Percentiles rank a stretch among this genome's conserved stretches.
These are phyloP conservation scores for Agaricus blazei DNA, from an alignment of 768 basidiomycete species.

Conservation along the genomic window DNA sequence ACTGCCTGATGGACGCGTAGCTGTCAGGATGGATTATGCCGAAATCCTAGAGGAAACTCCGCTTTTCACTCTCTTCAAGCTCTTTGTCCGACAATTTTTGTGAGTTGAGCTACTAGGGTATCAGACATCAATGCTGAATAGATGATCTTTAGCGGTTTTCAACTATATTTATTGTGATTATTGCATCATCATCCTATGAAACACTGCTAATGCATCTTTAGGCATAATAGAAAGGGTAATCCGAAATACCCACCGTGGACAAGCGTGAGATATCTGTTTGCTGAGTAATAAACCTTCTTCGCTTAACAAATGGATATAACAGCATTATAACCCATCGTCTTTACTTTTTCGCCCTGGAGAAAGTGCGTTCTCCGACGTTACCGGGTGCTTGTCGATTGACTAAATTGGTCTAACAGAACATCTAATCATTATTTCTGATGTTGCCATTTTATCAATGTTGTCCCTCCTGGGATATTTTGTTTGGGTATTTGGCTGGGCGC, in stretches of 20 bases:
- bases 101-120: conserved; percentile 16
- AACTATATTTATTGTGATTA: conserved; percentile 39
- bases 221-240: conserved; percentile 43
- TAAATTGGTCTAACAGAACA: conserved; percentile 16
- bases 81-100: conserved; percentile 47
- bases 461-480: conserved; percentile 25
- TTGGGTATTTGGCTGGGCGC: conserved; percentile 23
- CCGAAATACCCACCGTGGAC: conserved; percentile 38
- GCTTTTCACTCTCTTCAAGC: conserved; percentile 42
- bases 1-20: conserved; percentile 36
- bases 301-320: conserved; percentile 2
- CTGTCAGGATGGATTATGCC: conserved; percentile 36
- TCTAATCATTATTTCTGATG: conserved; percentile 37
- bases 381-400: neutral
- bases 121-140: no score
- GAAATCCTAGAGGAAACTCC: conserved; percentile 49
- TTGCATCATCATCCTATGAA: neutral
- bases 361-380: conserved; percentile 21
- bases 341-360: conserved; percentile 41
- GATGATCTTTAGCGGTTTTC: conserved; percentile 30
- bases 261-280: conserved; percentile 27
- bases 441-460: conserved; percentile 35
- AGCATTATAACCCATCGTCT: conserved; percentile 42
- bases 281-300: neutral
- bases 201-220: conserved; percentile 7